phyloP scores from a whole-genome alignment of 2,329 filamentous ascomycete genomes.

The Diaporthe eres region DNA sequence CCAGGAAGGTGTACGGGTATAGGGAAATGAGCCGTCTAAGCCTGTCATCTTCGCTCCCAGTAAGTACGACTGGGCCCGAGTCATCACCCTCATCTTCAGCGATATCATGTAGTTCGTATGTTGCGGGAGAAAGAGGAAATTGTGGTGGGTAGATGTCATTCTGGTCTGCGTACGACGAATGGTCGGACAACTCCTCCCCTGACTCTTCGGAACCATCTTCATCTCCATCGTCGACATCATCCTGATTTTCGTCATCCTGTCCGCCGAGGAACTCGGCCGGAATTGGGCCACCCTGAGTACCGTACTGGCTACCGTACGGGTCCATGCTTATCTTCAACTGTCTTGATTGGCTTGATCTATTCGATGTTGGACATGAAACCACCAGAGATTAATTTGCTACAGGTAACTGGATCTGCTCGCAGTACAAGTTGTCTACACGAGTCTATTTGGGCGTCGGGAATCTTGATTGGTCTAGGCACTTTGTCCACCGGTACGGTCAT shows the following conservation, averaged over 20 bases:
- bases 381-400: background rate
- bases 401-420: background rate
- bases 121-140: background rate
- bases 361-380: background rate
- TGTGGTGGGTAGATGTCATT: background rate
- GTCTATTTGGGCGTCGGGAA: background rate
- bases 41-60: background rate
- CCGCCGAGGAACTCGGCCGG: no score
- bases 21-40: background rate
- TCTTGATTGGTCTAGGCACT: background rate
- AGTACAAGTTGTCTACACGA: background rate
- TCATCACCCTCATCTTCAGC: background rate
- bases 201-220: background rate
- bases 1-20: conserved; percentile 1
- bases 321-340: no score
- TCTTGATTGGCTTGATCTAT: no score
- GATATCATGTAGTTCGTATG: background rate
- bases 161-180: no score
- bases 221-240: background rate
- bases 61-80: background rate
- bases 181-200: background rate
- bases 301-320: background rate
- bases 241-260: background rate
- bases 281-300: background rate
- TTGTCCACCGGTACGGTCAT: background rate